These are phyloP conservation scores for Microsporum ferrugineum DNA, from an alignment of 2,329 filamentous ascomycete species.

Conservation along the genomic window DNA sequence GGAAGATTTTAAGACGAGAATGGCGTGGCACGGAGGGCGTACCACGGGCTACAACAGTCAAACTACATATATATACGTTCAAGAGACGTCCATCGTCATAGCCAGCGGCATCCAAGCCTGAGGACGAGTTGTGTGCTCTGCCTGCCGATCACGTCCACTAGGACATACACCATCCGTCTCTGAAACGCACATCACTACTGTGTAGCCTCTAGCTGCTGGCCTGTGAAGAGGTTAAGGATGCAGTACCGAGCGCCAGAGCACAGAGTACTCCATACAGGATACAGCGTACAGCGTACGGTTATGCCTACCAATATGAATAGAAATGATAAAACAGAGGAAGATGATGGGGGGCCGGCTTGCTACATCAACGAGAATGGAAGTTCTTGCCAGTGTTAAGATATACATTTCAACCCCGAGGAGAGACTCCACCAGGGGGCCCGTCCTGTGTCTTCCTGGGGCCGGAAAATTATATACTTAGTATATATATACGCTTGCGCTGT, in stretches of 20 bases:
- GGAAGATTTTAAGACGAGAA: not conserved
- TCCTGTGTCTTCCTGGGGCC: not conserved
- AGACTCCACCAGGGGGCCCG: not conserved
- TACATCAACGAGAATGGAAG: not conserved
- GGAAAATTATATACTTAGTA: not conserved
- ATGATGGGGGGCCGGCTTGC: not conserved
- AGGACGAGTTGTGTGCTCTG: not conserved
- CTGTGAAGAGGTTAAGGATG: too few relatives aligned
- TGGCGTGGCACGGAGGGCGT: not conserved
- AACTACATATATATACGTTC: too few relatives aligned
- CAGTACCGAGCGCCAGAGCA: too few relatives aligned
- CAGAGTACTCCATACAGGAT: too few relatives aligned
- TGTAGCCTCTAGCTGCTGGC: too few relatives aligned
- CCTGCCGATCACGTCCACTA: not conserved
- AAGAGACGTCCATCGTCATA: not conserved
- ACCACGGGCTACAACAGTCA: too few relatives aligned
- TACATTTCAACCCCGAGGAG: not conserved
- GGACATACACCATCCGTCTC: not conserved
- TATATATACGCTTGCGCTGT: not conserved
- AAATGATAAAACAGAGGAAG: not conserved
- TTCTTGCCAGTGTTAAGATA: not conserved
- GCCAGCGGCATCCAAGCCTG: not conserved
- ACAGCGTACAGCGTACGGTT: too few relatives aligned
- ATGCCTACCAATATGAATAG: too few relatives aligned
- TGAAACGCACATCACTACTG: not conserved